These are phyloP conservation scores for Kingdonia uniflora DNA, from an alignment of 164 flowering plant species.

Conservation along the genomic window DNA sequence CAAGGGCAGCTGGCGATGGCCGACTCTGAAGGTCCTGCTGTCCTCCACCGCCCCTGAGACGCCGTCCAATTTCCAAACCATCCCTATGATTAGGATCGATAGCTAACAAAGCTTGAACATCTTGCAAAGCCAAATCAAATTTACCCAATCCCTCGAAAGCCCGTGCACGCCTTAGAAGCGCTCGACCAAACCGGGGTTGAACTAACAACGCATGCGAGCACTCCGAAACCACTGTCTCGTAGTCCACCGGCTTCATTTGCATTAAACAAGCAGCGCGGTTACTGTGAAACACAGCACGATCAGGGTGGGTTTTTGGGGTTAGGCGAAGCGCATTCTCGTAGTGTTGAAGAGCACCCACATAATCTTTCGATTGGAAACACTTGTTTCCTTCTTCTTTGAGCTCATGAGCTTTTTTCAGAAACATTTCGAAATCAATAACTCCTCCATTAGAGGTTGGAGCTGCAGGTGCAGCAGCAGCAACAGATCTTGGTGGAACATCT, in stretches of 20 bases:
- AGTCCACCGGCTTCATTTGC: constrained; percentile 94
- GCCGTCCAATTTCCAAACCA: constrained; percentile 65
- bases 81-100: constrained; percentile 68
- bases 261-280: constrained; percentile 94
- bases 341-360: constrained; percentile 69
- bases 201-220: constrained; percentile 76
- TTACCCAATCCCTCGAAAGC: constrained; percentile 82
- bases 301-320: constrained; percentile 79
- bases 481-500: background rate
- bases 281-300: constrained; percentile 93
- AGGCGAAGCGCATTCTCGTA: constrained; percentile 80
- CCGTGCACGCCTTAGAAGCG: constrained; percentile 78
- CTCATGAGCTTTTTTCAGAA: constrained; percentile 84
- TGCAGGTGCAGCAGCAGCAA: constrained; percentile 5
- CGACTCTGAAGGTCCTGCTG: constrained; percentile 89
- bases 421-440: constrained; percentile 58
- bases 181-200: constrained; percentile 72
- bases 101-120: constrained; percentile 52
- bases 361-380: constrained; percentile 77
- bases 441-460: constrained; percentile 37
- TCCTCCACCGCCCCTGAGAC: constrained; percentile 57
- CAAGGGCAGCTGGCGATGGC: constrained; percentile 97
- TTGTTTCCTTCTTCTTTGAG: constrained; percentile 93
- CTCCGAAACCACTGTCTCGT: constrained; percentile 75
- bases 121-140: constrained; percentile 85